phyloP scores from a whole-genome alignment of 2,329 filamentous ascomycete genomes.

The Stachybotrys echinatus region DNA sequence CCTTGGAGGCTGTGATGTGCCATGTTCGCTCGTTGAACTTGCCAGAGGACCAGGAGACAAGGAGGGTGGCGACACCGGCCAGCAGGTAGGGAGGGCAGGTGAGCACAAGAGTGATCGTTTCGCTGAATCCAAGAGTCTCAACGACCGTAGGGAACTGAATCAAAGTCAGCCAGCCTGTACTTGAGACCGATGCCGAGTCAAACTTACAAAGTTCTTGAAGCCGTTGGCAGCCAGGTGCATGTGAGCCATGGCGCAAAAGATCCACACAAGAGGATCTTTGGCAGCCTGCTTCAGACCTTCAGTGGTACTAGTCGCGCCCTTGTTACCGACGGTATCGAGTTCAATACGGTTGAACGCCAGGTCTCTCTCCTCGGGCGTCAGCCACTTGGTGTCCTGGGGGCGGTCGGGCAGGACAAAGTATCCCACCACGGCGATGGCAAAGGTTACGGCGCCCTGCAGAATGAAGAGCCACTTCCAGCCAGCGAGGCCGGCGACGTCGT shows the following conservation, averaged over 20 bases:
- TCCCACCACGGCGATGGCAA: conserved; percentile 17
- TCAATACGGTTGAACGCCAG: conserved; percentile 36
- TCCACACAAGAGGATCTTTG: conserved; percentile 40
- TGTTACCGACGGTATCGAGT: conserved; percentile 39
- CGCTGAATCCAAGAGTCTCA: conserved; percentile 20
- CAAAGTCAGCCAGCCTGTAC: not conserved
- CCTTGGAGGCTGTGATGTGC: conserved; percentile 35
- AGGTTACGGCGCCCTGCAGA: conserved; percentile 50
- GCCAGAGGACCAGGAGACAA: conserved; percentile 26
- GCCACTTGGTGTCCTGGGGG: conserved; percentile 35
- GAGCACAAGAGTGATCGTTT: conserved; percentile 22
- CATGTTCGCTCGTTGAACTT: conserved; percentile 36
- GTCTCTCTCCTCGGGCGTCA: conserved; percentile 40
- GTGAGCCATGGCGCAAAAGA: conserved; percentile 46
- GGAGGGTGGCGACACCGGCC: conserved; percentile 14
- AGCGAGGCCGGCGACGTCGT: conserved; percentile 15
- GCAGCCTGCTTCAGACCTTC: conserved; percentile 38
- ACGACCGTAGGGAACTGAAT: conserved; percentile 16
- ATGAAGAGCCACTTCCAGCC: conserved; percentile 51
- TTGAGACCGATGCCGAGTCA: not conserved
- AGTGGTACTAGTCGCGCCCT: conserved; percentile 31
- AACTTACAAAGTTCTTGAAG: conserved; percentile 28
- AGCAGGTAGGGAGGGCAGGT: conserved; percentile 39
- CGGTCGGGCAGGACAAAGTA: conserved; percentile 25
- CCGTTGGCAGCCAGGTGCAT: conserved; percentile 43